Evolutionary conservation across 2,329 filamentous ascomycete species (phyloP).

Genomic region (Periconia digitata): DNA sequence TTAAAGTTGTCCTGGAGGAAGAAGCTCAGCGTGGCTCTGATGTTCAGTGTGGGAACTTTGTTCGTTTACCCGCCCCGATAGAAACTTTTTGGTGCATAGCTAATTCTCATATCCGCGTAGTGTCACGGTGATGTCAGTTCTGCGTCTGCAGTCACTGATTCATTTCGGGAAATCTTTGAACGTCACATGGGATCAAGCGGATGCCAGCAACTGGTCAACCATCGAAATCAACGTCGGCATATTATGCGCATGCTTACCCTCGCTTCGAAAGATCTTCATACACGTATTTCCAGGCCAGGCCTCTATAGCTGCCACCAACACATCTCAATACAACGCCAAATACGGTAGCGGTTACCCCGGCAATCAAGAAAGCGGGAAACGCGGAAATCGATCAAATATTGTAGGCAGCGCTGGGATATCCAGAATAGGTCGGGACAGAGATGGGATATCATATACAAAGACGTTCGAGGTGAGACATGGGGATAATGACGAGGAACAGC

Average conservation of each 20-base stretch:
- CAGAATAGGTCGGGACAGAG: neutral
- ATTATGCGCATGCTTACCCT: conserved; percentile 50
- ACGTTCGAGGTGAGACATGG: conserved; percentile 21
- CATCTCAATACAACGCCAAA: conserved; percentile 13
- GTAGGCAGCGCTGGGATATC: conserved; percentile 1
- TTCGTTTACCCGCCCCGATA: conserved; percentile 14
- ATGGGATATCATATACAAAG: conserved; percentile 18
- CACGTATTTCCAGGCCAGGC: conserved; percentile 43
- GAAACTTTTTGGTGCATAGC: neutral
- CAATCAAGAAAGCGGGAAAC: neutral
- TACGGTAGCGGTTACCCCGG: conserved; percentile 10
- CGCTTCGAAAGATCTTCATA: conserved; percentile 44
- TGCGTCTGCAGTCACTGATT: conserved; percentile 49
- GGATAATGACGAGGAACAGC: conserved; percentile 18
- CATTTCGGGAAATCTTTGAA: conserved; percentile 47
- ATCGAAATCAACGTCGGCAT: conserved; percentile 49
- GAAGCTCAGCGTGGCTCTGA: conserved; percentile 35
- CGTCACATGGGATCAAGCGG: conserved; percentile 45
- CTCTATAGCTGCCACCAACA: conserved; percentile 24
- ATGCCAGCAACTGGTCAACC: conserved; percentile 45
- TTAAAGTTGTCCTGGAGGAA: conserved; percentile 33
- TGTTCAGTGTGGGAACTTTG: conserved; percentile 41
- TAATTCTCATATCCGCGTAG: conserved; percentile 20
- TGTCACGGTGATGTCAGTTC: conserved; percentile 48
- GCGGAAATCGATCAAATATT: conserved; percentile 5